Base-by-base conservation (phyloP, 129 eudicot species). In the Tanacetum coccineum region DNA sequence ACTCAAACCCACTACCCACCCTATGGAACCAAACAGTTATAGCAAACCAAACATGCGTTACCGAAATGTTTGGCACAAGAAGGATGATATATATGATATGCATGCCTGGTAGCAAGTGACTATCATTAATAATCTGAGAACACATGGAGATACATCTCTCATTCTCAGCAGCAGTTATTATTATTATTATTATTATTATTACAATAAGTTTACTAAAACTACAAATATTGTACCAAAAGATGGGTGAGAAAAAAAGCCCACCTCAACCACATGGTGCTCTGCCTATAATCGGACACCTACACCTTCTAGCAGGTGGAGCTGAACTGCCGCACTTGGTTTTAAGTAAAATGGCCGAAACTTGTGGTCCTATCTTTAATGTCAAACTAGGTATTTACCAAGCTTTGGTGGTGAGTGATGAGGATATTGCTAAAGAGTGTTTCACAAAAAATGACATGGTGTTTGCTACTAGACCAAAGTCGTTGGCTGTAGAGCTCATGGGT, bases 381-480 rank as follows among this genome's bases (percentile, higher is more conserved):
- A 56, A 56, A 58, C 21, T 70, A 36, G 67, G 75, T 15, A 56
- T 59, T 56, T 45, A 45, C 15, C 59, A 44, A 44, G 59, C 75
- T 45, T 45, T 70, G 28, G 67, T 26, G 57, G 67, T 59, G 44
- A 42, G 75, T 9, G 42, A 57, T 57, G 6, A n/a, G 45, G 51
- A 70, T 21, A 59, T 70, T n/a, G n/a, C n/a, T n/a, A n/a, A n/a
- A n/a, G n/a, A n/a, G n/a, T n/a, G n/a, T n/a, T n/a, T n/a, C n/a
- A n/a, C n/a, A n/a, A n/a, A n/a, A n/a, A n/a, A n/a, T n/a, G n/a
- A n/a, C n/a, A n/a, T n/a, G n/a, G n/a, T n/a, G n/a, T n/a, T n/a
- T n/a, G n/a, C n/a, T n/a, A n/a, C n/a, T n/a, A n/a, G n/a, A n/a
- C n/a, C n/a, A n/a, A n/a, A n/a, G n/a, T n/a, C n/a, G n/a, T n/a